Evolutionary conservation across 148 eudicot genomes (phyloP).

Genomic region (Nyssa sinensis): DNA sequence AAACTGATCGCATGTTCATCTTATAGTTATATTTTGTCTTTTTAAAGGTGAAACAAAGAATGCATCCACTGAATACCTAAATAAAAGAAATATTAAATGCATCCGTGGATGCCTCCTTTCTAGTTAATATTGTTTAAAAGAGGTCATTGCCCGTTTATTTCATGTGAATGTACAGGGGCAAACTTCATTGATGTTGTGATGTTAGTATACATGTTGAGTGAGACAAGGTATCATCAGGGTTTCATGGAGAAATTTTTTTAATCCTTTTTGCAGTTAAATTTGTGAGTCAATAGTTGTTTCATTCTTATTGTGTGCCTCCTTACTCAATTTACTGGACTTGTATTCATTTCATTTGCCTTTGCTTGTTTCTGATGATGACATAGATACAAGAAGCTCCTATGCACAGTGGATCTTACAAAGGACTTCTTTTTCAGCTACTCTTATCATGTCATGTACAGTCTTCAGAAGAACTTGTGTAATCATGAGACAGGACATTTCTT

Average conservation of each 20-base stretch:
- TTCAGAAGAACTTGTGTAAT: slow-evolving; percentile 65
- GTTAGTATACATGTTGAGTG: slow-evolving; percentile 55
- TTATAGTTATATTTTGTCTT: neutral
- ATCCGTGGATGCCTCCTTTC: slow-evolving; percentile 6
- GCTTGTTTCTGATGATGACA: slow-evolving; percentile 44
- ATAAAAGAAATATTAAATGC: slow-evolving; percentile 8
- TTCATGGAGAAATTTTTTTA: slow-evolving; percentile 28
- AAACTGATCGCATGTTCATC: slow-evolving; percentile 5
- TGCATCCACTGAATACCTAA: neutral
- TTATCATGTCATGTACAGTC: slow-evolving; percentile 73
- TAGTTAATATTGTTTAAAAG: slow-evolving; percentile 32
- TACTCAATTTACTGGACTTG: slow-evolving; percentile 10
- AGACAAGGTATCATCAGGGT: slow-evolving; percentile 63
- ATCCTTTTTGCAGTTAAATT: slow-evolving; percentile 7
- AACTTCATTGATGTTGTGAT: slow-evolving; percentile 48
- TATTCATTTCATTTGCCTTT: slow-evolving; percentile 40
- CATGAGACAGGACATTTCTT: slow-evolving; percentile 37
- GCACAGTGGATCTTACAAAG: slow-evolving; percentile 73
- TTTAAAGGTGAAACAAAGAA: slow-evolving; percentile 5
- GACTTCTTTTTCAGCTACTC: slow-evolving; percentile 92
- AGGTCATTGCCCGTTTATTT: slow-evolving; percentile 34
- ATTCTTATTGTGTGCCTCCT: slow-evolving; percentile 16
- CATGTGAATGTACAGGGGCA: slow-evolving; percentile 45
- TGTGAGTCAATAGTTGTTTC: slow-evolving; percentile 8
- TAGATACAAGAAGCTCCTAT: slow-evolving; percentile 87